These are phyloP conservation scores for Corymbia maculata DNA, from an alignment of 345 rosid genomes.

Conservation along the genomic window DNA sequence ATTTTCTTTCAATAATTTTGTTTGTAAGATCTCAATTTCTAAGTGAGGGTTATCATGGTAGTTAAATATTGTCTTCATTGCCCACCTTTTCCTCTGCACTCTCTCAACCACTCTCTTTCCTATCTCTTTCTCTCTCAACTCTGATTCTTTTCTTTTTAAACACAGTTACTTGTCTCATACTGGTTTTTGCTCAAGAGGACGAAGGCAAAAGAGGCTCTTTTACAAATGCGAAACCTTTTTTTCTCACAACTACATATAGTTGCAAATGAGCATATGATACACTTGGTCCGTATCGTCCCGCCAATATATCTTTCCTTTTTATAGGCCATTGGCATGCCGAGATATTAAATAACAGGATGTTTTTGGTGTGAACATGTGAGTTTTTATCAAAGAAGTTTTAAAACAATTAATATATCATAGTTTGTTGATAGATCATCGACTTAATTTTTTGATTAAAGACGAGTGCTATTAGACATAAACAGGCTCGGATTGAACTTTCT, in stretches of 20 bases:
- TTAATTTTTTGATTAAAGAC: background rate
- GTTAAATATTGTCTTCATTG: background rate
- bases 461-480: background rate
- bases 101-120: background rate
- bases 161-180: background rate
- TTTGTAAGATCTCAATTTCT: background rate
- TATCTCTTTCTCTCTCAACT: background rate
- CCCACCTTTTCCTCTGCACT: background rate
- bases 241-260: background rate
- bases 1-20: background rate
- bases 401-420: rapidly evolving
- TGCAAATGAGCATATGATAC: background rate
- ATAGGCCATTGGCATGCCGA: background rate
- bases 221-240: background rate
- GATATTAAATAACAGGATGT: background rate
- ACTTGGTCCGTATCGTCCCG: background rate
- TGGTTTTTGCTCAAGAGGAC: background rate
- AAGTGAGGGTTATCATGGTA: background rate
- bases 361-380: background rate
- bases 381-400: background rate
- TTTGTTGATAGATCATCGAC: rapidly evolving
- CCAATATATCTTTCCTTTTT: background rate
- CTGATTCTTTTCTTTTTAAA: background rate
- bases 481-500: background rate
- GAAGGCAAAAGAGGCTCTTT: background rate